A percentile compares a stretch with the other conserved stretches of the same genome.
These are phyloP conservation scores for Ascodesmis nigricans DNA, from an alignment of 495 filamentous ascomycete genomes.

Conservation along the genomic window DNA sequence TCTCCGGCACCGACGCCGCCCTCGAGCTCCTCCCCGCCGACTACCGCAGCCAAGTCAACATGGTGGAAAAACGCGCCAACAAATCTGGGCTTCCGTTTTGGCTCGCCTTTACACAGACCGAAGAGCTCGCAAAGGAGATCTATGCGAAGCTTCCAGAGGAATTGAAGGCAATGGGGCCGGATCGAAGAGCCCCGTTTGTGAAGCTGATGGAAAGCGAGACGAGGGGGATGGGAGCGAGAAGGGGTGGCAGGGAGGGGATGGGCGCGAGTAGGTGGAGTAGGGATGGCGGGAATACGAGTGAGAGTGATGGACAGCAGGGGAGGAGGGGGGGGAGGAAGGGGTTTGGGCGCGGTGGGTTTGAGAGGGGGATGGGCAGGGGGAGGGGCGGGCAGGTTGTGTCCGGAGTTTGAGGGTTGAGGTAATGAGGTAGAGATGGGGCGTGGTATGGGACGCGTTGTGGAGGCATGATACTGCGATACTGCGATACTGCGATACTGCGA, in stretches of 20 bases:
- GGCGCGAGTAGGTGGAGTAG: slow-evolving; percentile 39
- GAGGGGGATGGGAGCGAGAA: slow-evolving; percentile 53
- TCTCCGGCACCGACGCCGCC: slow-evolving; percentile 52
- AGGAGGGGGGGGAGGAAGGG: slow-evolving; percentile 4
- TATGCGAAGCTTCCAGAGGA: slow-evolving; percentile 50
- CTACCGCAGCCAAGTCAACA: slow-evolving; percentile 53
- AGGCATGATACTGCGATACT: slow-evolving; percentile 9
- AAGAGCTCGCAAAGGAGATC: slow-evolving; percentile 56
- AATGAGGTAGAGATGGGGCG: slow-evolving; percentile 3
- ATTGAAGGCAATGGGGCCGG: too few relatives aligned
- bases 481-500: slow-evolving; percentile 11
- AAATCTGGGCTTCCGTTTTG: slow-evolving; percentile 52
- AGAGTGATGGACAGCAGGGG: slow-evolving; percentile 30
- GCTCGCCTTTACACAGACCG: slow-evolving; percentile 54
- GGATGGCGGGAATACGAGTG: slow-evolving; percentile 40
- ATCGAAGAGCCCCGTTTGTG: slow-evolving; percentile 27
- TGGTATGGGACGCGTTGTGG: background rate
- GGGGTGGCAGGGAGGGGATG: slow-evolving; percentile 55
- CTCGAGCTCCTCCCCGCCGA: slow-evolving; percentile 61
- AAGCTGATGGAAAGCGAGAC: slow-evolving; percentile 48
- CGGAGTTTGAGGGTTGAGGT: slow-evolving; percentile 1
- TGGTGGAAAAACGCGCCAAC: slow-evolving; percentile 30
- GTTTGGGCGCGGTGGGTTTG: background rate
- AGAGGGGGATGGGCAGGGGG: slow-evolving; percentile 4
- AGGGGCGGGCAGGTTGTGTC: too few relatives aligned